Base-by-base conservation (phyloP, 2,329 filamentous ascomycete species). In the Botrytis squamosa region DNA sequence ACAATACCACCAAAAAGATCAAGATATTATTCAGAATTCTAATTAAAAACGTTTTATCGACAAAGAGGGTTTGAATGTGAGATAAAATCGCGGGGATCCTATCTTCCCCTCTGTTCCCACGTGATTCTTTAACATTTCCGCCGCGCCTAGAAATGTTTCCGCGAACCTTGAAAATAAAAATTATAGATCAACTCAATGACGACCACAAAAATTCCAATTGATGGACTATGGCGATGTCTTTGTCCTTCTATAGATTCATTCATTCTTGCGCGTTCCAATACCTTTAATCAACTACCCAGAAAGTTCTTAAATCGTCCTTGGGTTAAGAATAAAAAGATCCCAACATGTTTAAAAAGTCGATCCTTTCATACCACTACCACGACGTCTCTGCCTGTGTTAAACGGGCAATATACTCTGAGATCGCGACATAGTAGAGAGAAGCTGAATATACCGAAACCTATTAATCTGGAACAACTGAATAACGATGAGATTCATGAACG, bases 171-270 rank as follows among this genome's bases (percentile, higher is more conserved):
- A 64, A 55, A 55, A 18, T 18, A 73, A 40, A 71, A 72, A 33
- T 72, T 71, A 59, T 72, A 69, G 73, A 73, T 57, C 38, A 70
- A 68, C 65, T 75, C 77, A 78, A 83, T 84, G 81, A 80, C 77
- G 76, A 76, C 79, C 59, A 77, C 79, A 70, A 81, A 77, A 77
- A 78, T 83, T 71, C 78, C 81, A 77, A 81, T 82, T 78, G 89
- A 92, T 80, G 88, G 89, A 75, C 84, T 92, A 64, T 91, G 89
- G 88, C 87, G 87, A 79, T 90, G 87, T 79, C 83, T 92, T 25
- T 91, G 88, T 78, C 89, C 89, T 20, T 86, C 85, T 14, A 83
- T 88, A 73, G 86, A 88, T 77, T 76, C 81, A 10, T 73, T 77
- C 7, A 78, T 81, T 3, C 78, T 46, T 25, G 38, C 49, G 49